These are phyloP conservation scores for Parietaria judaica DNA, from an alignment of 306 rosid species.

Conservation along the genomic window DNA sequence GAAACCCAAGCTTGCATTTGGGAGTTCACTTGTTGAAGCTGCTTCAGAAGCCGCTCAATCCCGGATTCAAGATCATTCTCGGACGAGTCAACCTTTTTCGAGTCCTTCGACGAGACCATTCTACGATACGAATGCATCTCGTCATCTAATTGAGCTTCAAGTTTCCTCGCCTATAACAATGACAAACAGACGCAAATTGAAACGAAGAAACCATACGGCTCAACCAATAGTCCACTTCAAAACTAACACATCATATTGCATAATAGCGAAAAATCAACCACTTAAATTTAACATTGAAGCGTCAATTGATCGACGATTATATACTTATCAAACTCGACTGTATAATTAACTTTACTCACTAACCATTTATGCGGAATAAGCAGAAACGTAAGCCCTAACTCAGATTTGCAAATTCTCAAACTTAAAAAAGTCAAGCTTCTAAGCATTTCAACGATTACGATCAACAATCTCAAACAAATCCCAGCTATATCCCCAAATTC, in stretches of 20 bases:
- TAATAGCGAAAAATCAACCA: too few relatives aligned
- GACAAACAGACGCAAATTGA: slow-evolving; percentile 1
- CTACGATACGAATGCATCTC: slow-evolving; percentile 78
- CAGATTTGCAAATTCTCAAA: background rate
- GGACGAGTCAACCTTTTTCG: slow-evolving; percentile 47
- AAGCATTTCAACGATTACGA: background rate
- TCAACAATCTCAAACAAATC: slow-evolving; percentile 1
- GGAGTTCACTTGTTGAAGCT: slow-evolving; percentile 90
- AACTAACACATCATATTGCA: background rate
- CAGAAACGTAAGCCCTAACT: background rate
- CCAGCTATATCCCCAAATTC: background rate
- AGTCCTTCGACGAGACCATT: slow-evolving; percentile 68
- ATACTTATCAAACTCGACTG: too few relatives aligned
- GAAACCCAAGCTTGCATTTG: slow-evolving; percentile 99
- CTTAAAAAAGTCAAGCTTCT: background rate
- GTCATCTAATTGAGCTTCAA: slow-evolving; percentile 97
- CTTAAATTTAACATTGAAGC: too few relatives aligned
- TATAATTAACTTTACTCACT: background rate
- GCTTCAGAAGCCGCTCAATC: slow-evolving; percentile 66
- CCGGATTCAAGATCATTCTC: slow-evolving; percentile 71
- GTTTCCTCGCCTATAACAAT: slow-evolving; percentile 81
- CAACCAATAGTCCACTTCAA: background rate
- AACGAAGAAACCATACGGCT: background rate
- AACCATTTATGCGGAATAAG: background rate
- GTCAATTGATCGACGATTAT: background rate